Evolutionary conservation across 306 rosid species (phyloP).

Genomic region (Lotus japonicus): DNA sequence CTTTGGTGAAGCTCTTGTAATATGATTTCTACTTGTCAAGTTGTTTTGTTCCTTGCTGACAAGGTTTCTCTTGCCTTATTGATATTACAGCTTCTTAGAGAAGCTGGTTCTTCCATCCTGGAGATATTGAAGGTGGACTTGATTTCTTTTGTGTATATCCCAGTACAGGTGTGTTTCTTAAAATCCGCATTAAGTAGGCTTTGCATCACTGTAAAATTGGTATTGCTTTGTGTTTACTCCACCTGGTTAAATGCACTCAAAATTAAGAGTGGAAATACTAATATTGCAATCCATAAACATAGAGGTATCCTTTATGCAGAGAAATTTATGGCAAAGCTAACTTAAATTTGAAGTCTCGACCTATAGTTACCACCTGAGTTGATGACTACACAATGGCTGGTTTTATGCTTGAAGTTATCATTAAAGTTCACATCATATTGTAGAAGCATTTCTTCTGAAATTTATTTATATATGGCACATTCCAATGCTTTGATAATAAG

Average conservation of each 20-base stretch:
- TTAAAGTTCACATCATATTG: constrained; percentile 6
- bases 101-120: constrained; percentile 69
- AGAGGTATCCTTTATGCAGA: background rate
- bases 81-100: constrained; percentile 71
- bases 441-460: background rate
- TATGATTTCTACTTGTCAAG: constrained; percentile 7
- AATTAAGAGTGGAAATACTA: background rate
- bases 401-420: constrained; percentile 2
- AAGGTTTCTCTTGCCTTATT: constrained; percentile 22
- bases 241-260: background rate
- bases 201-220: constrained; percentile 5
- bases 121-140: constrained; percentile 90
- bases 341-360: constrained; percentile 3
- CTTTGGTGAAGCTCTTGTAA: constrained; percentile 25
- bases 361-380: background rate
- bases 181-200: constrained; percentile 16
- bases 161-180: constrained; percentile 58
- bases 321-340: constrained; percentile 3
- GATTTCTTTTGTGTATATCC: constrained; percentile 68
- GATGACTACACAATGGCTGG: background rate
- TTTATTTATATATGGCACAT: constrained; percentile 2
- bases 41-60: constrained; percentile 38
- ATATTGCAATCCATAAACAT: background rate
- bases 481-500: background rate
- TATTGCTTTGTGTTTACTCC: constrained; percentile 3